phyloP scores from a whole-genome alignment of 345 rosid genomes.

The Syzygium grande region DNA sequence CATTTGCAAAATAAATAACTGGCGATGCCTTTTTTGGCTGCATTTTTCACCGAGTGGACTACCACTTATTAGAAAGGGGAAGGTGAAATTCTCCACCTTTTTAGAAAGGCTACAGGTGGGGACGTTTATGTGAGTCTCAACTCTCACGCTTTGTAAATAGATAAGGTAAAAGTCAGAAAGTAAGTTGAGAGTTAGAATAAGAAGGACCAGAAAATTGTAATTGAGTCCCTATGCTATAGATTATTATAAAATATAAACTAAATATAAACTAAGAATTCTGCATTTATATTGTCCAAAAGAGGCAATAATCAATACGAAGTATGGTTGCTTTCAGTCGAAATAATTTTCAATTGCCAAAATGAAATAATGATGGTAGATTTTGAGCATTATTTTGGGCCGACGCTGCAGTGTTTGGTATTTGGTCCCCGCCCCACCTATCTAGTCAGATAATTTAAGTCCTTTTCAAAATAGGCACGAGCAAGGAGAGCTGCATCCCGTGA shows the following conservation, averaged over 20 bases:
- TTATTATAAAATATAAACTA: too few relatives aligned
- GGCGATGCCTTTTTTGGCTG: not conserved
- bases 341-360: not conserved
- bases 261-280: not conserved
- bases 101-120: too few relatives aligned
- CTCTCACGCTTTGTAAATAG: too few relatives aligned
- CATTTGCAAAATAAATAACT: too few relatives aligned
- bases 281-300: not conserved
- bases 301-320: not conserved
- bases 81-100: too few relatives aligned
- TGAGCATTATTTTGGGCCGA: not conserved
- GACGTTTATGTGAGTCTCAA: too few relatives aligned
- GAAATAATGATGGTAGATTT: not conserved
- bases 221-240: not conserved
- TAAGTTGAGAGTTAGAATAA: too few relatives aligned
- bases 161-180: too few relatives aligned
- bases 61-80: too few relatives aligned
- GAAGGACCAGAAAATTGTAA: not conserved
- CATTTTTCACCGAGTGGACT: too few relatives aligned
- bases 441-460: not conserved
- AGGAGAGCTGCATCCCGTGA: not conserved
- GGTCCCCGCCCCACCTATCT: not conserved
- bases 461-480: not conserved
- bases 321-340: not conserved
- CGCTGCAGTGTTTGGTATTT: not conserved